A percentile compares a stretch with the other conserved stretches of the same genome.
These are phyloP conservation scores for Borealophlyctis nickersoniae DNA, from an alignment of 192 early-diverging fungal genomes.

Conservation along the genomic window DNA sequence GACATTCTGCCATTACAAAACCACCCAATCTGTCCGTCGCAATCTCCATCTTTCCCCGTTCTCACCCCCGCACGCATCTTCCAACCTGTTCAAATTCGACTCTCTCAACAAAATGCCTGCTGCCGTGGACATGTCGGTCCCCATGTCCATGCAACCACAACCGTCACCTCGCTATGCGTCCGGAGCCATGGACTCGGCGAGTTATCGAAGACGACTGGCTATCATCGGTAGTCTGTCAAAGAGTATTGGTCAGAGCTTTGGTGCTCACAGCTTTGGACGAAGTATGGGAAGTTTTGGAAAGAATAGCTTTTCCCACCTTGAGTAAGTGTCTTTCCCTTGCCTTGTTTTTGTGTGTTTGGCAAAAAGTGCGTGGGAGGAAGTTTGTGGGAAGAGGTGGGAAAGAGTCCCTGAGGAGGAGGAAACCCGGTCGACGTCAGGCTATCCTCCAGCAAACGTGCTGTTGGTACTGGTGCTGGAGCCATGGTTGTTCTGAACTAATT, in stretches of 20 bases:
- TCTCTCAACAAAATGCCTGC: constrained; percentile 26
- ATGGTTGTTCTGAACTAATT: no score
- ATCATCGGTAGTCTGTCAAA: constrained; percentile 31
- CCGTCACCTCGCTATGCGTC: not conserved
- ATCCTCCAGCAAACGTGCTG: no score
- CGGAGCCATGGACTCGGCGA: constrained; percentile 3
- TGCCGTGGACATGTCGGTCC: constrained; percentile 27
- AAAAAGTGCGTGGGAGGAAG: not conserved
- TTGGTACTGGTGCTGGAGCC: no score
- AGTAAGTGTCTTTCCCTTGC: constrained; percentile 13
- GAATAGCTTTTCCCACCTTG: constrained; percentile 14
- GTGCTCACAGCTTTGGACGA: constrained; percentile 14
- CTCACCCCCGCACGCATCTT: no score
- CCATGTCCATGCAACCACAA: constrained; percentile 11
- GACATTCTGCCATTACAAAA: no score
- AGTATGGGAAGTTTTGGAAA: constrained; percentile 22
- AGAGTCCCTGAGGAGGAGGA: no score
- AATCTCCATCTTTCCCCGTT: no score
- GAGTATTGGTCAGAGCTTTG: constrained; percentile 17
- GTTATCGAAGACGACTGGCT: constrained; percentile 24
- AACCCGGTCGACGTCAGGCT: no score
- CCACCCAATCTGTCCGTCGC: no score
- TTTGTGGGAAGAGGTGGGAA: not conserved
- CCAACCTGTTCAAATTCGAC: no score
- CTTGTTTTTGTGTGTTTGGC: not conserved